phyloP scores from a whole-genome alignment of 1,139 yeast genomes.

The Magnusiomyces paraingens region DNA sequence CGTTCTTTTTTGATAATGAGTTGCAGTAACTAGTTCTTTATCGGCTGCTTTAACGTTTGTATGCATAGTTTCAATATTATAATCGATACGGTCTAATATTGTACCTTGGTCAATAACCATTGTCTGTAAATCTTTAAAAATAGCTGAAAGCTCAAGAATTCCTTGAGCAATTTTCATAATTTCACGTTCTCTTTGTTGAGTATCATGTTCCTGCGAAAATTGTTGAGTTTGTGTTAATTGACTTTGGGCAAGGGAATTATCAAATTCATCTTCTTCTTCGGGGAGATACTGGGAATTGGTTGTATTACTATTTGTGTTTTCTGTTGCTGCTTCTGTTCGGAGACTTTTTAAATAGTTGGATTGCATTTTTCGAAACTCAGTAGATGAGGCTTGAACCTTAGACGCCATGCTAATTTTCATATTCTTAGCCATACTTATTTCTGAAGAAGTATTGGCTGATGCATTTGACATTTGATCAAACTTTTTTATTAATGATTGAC shows the following conservation, averaged over 20 bases:
- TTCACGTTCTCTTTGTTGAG: conserved; percentile 71
- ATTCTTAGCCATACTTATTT: conserved; percentile 63
- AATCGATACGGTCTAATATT: conserved; percentile 83
- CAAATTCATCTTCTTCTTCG: background rate
- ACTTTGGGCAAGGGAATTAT: background rate
- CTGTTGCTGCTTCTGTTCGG: conserved; percentile 32
- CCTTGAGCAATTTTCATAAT: conserved; percentile 90
- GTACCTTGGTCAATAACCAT: conserved; percentile 96
- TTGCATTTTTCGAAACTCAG: conserved; percentile 78
- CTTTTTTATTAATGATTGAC: conserved; percentile 68
- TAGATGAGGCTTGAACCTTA: conserved; percentile 70
- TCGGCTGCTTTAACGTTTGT: conserved; percentile 72
- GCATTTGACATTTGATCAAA: conserved; percentile 46
- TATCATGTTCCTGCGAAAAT: conserved; percentile 16
- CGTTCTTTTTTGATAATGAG: conserved; percentile 75
- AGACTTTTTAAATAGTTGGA: conserved; percentile 71
- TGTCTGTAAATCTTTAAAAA: conserved; percentile 86
- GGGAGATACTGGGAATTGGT: background rate
- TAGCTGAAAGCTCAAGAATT: conserved; percentile 84
- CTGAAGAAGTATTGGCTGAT: conserved; percentile 38
- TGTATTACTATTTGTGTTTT: background rate
- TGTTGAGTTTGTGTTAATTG: conserved; percentile 4
- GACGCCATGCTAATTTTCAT: conserved; percentile 80
- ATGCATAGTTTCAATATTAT: conserved; percentile 74
- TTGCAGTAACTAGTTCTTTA: conserved; percentile 69